A percentile compares a stretch with the other conserved stretches of the same genome.
Evolutionary conservation across 163 green algal species (phyloP).

Genomic region (Scenedesmus sp.): DNA sequence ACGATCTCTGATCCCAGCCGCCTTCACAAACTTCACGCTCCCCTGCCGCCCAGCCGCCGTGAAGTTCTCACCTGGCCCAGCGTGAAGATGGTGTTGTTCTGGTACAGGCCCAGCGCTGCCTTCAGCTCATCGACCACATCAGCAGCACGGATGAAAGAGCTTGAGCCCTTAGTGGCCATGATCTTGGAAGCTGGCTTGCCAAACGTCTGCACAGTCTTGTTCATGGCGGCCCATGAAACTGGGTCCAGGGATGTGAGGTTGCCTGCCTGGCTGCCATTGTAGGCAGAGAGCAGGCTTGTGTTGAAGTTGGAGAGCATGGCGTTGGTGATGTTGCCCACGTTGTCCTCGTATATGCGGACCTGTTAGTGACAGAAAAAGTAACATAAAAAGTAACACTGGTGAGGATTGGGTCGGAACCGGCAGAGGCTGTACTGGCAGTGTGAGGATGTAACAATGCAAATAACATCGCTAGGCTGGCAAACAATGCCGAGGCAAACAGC

Average conservation of each 20-base stretch:
- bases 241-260: slow-evolving; percentile 1
- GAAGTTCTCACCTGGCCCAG: slow-evolving; percentile 30
- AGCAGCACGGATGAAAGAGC: neutral
- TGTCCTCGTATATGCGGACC: slow-evolving; percentile 34
- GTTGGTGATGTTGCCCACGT: neutral
- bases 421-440: neutral
- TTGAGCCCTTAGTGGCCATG: slow-evolving; percentile 3
- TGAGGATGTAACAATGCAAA: too few species aligned
- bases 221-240: neutral
- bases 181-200: neutral
- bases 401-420: too few species aligned
- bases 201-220: neutral
- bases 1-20: too few species aligned
- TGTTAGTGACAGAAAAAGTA: neutral
- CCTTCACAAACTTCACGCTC: too few species aligned
- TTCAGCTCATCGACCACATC: slow-evolving; percentile 24
- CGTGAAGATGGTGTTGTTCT: slow-evolving; percentile 53
- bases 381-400: neutral
- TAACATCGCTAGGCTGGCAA: too few species aligned
- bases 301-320: slow-evolving; percentile 36
- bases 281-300: slow-evolving; percentile 4
- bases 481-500: too few species aligned
- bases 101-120: slow-evolving; percentile 16
- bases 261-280: slow-evolving; percentile 7
- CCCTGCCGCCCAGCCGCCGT: too few species aligned